Evolutionary conservation across 2,329 filamentous ascomycete genomes (phyloP), one percentile per base, ranked within the genome.

Genomic region (Colletotrichum sp.): DNA sequence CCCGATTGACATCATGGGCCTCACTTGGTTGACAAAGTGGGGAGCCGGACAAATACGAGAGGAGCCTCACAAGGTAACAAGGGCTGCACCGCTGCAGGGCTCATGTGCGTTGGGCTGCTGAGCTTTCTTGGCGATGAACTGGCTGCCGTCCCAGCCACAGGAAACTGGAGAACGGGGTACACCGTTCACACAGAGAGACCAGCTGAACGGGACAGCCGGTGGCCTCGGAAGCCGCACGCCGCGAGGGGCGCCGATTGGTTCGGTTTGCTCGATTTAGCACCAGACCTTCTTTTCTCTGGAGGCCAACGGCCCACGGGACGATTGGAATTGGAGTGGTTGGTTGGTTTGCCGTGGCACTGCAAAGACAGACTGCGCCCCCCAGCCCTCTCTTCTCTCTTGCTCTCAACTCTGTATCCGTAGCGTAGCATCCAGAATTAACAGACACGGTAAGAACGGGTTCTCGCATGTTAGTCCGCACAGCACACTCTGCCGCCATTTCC

Each of bases 1-100:
- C 72, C 44, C 36, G 63, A 34, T 76, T 73, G 70, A 76, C 73
- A 73, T 76, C 57, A 73, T 68, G 39, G 52, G 60, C 49, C 28
- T 71, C 18, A 13, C 26, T 30, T 12, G 39, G 39, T n/a, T 10
- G 39, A 49, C 18, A n/a, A n/a, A 21, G 72, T 76, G 69, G 73
- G 44, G 69, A 63, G 26, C 67, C 44, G 59, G 59, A 36, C 63
- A 73, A 68, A 73, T 68, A 73, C 70, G 73, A 72, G 73, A 75
- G 68, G 49, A 64, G n/a, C 68, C 70, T 67, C 28, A 62, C 57
- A 57, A 36, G 24, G 71, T 10, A 1, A 12, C 39, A 49, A 49
- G 39, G 39, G 39, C 39, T 49, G 39, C 39, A 49, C 39, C 39
- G 18, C 39, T 49, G 39, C 39, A 49, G 39, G 39, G 28, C 62